Evolutionary conservation across 208 protist genomes (phyloP).

Genomic region (Sergeia podlipaevii): DNA sequence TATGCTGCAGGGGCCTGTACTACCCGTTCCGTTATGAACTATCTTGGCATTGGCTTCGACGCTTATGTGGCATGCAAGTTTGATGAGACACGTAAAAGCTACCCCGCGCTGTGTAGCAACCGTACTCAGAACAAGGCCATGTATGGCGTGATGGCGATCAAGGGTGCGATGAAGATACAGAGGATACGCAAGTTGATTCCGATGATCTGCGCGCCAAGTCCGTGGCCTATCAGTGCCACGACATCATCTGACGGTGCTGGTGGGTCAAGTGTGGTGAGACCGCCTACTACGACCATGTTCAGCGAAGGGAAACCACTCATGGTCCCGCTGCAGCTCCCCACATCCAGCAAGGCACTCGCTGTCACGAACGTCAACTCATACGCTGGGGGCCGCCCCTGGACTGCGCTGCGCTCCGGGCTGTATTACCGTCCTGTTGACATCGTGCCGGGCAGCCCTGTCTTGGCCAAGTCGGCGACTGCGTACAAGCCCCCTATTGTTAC

Average conservation of each 20-base stretch:
- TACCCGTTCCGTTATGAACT: constrained; percentile 66
- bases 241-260: background rate
- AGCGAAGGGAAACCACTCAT: constrained; percentile 10
- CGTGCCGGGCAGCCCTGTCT: background rate
- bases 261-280: background rate
- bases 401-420: constrained; percentile 12
- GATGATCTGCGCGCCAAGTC: constrained; percentile 51
- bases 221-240: background rate
- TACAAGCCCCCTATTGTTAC: constrained; percentile 17
- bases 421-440: constrained; percentile 42
- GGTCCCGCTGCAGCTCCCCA: constrained; percentile 50
- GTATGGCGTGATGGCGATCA: constrained; percentile 60
- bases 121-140: constrained; percentile 70
- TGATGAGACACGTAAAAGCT: constrained; percentile 34
- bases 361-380: constrained; percentile 80
- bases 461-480: background rate
- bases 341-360: constrained; percentile 53
- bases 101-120: constrained; percentile 56
- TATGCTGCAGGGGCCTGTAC: constrained; percentile 15
- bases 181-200: constrained; percentile 45
- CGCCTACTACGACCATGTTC: background rate
- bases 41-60: constrained; percentile 80
- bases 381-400: constrained; percentile 66
- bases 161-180: constrained; percentile 31
- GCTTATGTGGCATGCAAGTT: constrained; percentile 68